Evolutionary conservation across 164 flowering plant species (phyloP).

Genomic region (Stephania cephalantha): DNA sequence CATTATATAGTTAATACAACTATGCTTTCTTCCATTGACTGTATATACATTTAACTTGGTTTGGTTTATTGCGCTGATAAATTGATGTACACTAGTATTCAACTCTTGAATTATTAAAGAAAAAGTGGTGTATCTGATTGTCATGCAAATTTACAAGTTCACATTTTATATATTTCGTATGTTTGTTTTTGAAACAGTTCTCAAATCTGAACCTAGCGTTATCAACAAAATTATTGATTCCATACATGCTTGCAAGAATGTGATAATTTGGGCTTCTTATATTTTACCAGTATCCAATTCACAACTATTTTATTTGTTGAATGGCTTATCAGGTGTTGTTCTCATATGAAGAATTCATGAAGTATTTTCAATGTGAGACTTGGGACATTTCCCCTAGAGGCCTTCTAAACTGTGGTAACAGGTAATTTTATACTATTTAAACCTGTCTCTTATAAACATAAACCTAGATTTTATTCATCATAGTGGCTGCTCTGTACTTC

Average conservation of each 20-base stretch:
- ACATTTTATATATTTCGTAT: not conserved
- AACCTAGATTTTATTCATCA: not conserved
- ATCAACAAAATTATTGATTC: not conserved
- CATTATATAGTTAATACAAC: not conserved
- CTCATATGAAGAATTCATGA: conserved; percentile 78
- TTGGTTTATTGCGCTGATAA: no score
- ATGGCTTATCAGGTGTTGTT: conserved; percentile 51
- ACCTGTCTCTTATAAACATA: not conserved
- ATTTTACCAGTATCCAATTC: not conserved
- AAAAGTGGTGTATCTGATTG: not conserved
- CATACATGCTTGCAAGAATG: not conserved
- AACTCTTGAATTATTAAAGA: not conserved
- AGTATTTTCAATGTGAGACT: conserved; percentile 47
- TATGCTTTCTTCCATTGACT: not conserved
- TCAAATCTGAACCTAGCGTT: not conserved
- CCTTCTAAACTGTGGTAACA: conserved; percentile 84
- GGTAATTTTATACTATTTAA: conserved; percentile 29
- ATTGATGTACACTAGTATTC: no score
- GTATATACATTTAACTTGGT: not conserved
- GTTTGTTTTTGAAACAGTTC: not conserved
- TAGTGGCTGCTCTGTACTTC: not conserved
- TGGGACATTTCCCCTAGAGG: conserved; percentile 66
- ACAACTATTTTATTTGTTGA: not conserved
- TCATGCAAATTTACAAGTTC: not conserved
- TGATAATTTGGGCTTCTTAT: not conserved